phyloP scores from a whole-genome alignment of 2,329 filamentous ascomycete genomes.

The Teratosphaeria zuluensis region DNA sequence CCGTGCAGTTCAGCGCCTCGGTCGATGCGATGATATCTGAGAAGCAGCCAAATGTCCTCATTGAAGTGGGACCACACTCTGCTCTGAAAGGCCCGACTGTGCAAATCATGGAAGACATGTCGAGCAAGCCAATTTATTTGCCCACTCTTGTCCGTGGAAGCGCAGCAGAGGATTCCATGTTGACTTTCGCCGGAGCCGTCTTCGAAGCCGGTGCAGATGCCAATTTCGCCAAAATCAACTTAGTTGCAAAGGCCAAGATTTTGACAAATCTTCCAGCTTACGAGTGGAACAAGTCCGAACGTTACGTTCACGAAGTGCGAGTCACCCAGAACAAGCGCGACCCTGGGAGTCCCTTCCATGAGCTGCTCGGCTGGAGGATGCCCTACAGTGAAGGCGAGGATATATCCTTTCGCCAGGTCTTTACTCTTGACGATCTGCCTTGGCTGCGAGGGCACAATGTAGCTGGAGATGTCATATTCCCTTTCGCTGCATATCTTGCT shows the following conservation, averaged over 20 bases:
- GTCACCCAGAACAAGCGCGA: background rate
- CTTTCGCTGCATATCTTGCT: background rate
- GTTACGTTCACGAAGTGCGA: background rate
- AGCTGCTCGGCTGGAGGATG: background rate
- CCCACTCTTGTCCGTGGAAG: background rate
- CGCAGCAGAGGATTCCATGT: background rate
- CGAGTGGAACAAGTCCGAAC: background rate
- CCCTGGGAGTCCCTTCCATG: background rate
- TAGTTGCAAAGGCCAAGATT: background rate
- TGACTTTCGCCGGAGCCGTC: background rate
- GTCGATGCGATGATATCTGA: conserved; percentile 15
- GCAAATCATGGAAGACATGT: conserved; percentile 20
- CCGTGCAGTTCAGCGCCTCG: conserved; percentile 38
- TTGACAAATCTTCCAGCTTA: background rate
- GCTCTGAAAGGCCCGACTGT: conserved; percentile 32
- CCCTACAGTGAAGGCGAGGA: background rate
- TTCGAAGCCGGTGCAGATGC: background rate
- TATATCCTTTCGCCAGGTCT: background rate
- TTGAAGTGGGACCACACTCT: conserved; percentile 41
- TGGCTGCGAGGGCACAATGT: background rate
- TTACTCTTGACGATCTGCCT: background rate
- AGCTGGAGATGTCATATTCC: background rate
- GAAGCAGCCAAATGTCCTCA: conserved; percentile 4
- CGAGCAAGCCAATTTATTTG: background rate
- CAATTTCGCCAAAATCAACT: background rate